phyloP scores from a whole-genome alignment of 2,329 filamentous ascomycete genomes.

The Hymenoscyphus occultus region DNA sequence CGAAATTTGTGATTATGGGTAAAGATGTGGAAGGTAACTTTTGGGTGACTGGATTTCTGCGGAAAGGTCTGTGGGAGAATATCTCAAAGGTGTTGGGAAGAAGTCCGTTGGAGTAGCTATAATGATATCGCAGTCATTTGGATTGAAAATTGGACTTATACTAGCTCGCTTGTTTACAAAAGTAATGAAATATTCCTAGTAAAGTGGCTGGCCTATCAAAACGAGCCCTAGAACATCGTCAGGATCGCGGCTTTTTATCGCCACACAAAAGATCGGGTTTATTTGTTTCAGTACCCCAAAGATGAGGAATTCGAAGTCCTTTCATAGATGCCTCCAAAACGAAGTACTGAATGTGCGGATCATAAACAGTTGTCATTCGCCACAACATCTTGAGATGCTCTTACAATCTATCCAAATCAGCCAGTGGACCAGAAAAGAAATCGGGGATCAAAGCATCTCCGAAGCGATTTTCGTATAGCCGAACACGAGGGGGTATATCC shows the following conservation, averaged over 20 bases:
- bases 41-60: neutral
- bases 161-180: neutral
- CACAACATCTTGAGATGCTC: conserved; percentile 11
- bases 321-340: neutral
- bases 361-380: conserved; percentile 14
- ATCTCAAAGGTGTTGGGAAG: neutral
- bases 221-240: no score
- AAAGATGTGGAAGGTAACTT: conserved; percentile 1
- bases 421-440: neutral
- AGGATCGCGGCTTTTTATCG: neutral
- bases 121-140: no score
- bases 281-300: neutral
- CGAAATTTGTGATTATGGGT: neutral
- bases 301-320: conserved; percentile 1
- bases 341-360: conserved; percentile 6
- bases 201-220: neutral
- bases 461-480: neutral
- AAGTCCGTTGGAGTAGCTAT: neutral
- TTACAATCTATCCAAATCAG: neutral
- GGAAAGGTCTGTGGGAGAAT: neutral
- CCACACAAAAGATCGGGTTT: neutral
- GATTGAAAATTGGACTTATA: no score
- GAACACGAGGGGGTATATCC: neutral
- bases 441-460: neutral
- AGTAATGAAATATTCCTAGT: neutral